These are phyloP conservation scores for Hibiscus trionum DNA, from an alignment of 345 rosid genomes.

Conservation along the genomic window DNA sequence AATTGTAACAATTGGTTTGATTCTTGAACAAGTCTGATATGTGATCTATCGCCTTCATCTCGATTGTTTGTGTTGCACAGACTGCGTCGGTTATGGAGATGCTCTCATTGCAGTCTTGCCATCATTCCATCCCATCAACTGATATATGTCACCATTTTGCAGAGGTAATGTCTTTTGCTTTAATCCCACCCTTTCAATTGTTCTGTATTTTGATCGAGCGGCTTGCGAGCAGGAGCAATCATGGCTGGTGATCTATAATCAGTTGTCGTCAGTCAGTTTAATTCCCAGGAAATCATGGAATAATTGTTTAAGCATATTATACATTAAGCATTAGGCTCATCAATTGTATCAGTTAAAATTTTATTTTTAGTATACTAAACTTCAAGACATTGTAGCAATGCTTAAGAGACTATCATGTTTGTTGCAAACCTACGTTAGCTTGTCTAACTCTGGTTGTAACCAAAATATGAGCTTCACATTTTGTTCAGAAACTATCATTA, in stretches of 20 bases:
- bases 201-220: neutral
- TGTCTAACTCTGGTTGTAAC: neutral
- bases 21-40: neutral
- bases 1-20: neutral
- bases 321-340: neutral
- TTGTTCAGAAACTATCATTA: too few species aligned
- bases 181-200: neutral
- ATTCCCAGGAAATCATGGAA: neutral
- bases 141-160: neutral
- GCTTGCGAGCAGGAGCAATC: neutral
- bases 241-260: neutral
- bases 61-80: conserved; percentile 28
- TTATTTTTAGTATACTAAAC: neutral
- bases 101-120: conserved; percentile 83
- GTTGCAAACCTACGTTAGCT: neutral
- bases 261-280: neutral
- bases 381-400: neutral
- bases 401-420: neutral
- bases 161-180: neutral
- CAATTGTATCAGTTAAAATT: neutral
- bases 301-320: conserved; percentile 1
- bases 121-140: conserved; percentile 56
- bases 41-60: neutral
- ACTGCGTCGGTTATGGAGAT: conserved; percentile 77
- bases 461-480: neutral